Evolutionary conservation across 352 stramenopile genomes (phyloP).

Genomic region (Phytophthora chlamydospora): DNA sequence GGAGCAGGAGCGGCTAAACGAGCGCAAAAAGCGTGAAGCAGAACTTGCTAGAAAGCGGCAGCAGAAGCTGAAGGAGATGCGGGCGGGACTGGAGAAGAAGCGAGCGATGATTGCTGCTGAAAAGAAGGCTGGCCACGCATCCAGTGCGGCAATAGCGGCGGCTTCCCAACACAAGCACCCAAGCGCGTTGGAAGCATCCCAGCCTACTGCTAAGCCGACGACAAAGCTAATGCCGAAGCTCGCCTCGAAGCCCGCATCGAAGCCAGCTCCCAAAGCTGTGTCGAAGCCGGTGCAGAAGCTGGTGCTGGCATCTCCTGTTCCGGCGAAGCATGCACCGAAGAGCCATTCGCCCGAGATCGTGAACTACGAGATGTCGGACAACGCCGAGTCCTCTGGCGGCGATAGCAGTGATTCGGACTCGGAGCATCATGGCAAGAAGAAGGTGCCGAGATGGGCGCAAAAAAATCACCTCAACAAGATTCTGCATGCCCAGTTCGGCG

Average conservation of each 20-base stretch:
- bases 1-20: conserved; percentile 67
- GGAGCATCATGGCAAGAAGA: conserved; percentile 65
- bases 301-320: conserved; percentile 5
- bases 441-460: conserved; percentile 82
- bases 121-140: conserved; percentile 31
- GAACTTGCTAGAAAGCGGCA: conserved; percentile 68
- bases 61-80: conserved; percentile 71
- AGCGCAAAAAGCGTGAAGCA: conserved; percentile 72
- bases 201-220: conserved; percentile 18
- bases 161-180: conserved; percentile 30
- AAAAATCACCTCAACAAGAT: conserved; percentile 75
- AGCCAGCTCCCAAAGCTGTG: conserved; percentile 11
- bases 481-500: conserved; percentile 73
- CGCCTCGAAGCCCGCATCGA: conserved; percentile 21
- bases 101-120: conserved; percentile 57
- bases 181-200: conserved; percentile 20
- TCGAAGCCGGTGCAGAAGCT: conserved; percentile 19
- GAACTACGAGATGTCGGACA: conserved; percentile 86
- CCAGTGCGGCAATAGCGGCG: conserved; percentile 12
- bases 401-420: conserved; percentile 54
- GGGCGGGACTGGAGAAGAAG: conserved; percentile 75
- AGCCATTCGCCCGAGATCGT: conserved; percentile 36
- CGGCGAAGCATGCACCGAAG: conserved; percentile 31
- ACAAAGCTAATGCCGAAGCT: conserved; percentile 8
- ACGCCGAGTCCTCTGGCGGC: conserved; percentile 60